Conservation (phyloP, 345 rosid genomes). For the Gossypium bickii region DNA sequence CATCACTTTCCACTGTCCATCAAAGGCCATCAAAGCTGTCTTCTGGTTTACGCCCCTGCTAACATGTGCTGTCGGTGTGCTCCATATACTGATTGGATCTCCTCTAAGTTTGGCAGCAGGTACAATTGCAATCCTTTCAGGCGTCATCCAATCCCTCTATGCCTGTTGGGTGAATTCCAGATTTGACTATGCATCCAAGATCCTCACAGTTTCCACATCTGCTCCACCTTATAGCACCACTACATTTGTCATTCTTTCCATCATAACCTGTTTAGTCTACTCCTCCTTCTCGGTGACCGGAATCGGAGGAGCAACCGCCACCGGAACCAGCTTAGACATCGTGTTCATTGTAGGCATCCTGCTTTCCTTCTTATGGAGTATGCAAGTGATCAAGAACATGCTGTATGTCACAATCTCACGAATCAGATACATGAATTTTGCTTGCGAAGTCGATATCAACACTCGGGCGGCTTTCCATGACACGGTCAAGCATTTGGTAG, state of each 20-base stretch:
- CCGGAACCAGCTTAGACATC: conserved; percentile 42
- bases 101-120: conserved; percentile 48
- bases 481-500: conserved; percentile 43
- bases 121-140: conserved; percentile 34
- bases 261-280: conserved; percentile 31
- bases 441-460: conserved; percentile 47
- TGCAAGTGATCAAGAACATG: conserved; percentile 68
- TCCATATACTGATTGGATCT: conserved; percentile 47
- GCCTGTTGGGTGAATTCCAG: conserved; percentile 70
- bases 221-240: conserved; percentile 45
- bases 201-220: conserved; percentile 46
- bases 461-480: conserved; percentile 35
- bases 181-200: conserved; percentile 47
- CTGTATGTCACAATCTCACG: conserved; percentile 56
- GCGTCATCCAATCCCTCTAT: conserved; percentile 50
- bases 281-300: conserved; percentile 62
- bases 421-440: conserved; percentile 47
- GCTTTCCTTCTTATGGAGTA: conserved; percentile 67
- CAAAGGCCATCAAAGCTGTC: conserved; percentile 48
- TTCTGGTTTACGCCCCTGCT: conserved; percentile 69
- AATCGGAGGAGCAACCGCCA: conserved; percentile 72
- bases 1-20: conserved; percentile 39
- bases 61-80: conserved; percentile 51
- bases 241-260: conserved; percentile 28
- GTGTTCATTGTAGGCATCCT: conserved; percentile 49